phyloP scores from a whole-genome alignment of 495 filamentous ascomycete species.

The Recurvomyces mirabilis region DNA sequence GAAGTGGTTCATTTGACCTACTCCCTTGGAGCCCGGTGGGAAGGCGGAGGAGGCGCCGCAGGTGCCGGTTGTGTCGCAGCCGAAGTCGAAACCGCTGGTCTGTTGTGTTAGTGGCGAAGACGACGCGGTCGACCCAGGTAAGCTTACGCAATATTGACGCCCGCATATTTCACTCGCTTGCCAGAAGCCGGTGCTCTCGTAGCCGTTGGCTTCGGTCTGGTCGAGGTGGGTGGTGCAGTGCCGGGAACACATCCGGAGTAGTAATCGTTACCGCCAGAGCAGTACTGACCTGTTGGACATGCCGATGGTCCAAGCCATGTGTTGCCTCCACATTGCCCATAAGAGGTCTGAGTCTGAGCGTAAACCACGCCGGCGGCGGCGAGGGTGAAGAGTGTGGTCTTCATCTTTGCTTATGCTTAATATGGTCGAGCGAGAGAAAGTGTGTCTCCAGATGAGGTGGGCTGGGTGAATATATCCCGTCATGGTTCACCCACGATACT shows the following conservation, averaged over 20 bases:
- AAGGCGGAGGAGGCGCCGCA: slow-evolving; percentile 29
- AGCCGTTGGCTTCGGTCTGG: not conserved
- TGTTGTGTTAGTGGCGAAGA: not conserved
- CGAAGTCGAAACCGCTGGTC: slow-evolving; percentile 37
- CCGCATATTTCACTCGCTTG: slow-evolving; percentile 24
- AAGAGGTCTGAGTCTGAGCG: slow-evolving; percentile 11
- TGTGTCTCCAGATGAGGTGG: too few relatives aligned
- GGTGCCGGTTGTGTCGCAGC: slow-evolving; percentile 38
- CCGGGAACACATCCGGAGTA: slow-evolving; percentile 18
- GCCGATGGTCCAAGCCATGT: not conserved
- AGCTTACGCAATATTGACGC: slow-evolving; percentile 33
- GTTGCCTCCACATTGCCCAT: slow-evolving; percentile 14
- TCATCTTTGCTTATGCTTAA: too few relatives aligned
- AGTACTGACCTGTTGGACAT: not conserved
- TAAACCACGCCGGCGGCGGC: slow-evolving; percentile 9
- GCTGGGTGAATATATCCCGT: too few relatives aligned
- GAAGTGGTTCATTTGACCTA: slow-evolving; percentile 48
- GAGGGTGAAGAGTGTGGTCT: slow-evolving; percentile 8
- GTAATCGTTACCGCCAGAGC: slow-evolving; percentile 11
- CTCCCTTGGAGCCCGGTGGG: slow-evolving; percentile 17
- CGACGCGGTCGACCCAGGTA: too few relatives aligned
- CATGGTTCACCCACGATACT: too few relatives aligned
- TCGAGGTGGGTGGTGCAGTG: not conserved
- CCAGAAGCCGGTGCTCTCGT: not conserved
- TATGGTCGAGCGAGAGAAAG: too few relatives aligned